These are phyloP conservation scores for Botrytis porri DNA, from an alignment of 2,329 filamentous ascomycete genomes.

Conservation along the genomic window DNA sequence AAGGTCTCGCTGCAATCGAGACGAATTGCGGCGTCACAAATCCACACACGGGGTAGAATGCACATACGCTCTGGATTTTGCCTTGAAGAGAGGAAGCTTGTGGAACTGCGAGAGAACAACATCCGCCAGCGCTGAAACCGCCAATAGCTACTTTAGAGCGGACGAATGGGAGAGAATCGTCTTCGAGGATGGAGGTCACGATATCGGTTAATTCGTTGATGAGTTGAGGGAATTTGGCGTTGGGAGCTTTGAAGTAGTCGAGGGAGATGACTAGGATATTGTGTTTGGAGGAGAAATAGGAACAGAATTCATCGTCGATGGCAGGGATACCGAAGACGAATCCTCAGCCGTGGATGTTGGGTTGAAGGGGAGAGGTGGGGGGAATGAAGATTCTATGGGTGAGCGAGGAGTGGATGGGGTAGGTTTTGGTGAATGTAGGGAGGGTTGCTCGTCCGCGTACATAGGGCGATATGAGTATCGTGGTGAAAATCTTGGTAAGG, in stretches of 20 bases:
- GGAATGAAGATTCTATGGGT: constrained; percentile 19
- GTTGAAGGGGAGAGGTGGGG: constrained; percentile 32
- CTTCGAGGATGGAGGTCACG: constrained; percentile 42
- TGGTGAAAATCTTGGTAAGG: background rate
- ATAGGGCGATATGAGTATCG: background rate
- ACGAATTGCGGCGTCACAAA: constrained; percentile 36
- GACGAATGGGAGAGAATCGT: constrained; percentile 47
- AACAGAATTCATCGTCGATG: constrained; percentile 47
- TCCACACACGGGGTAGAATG: constrained; percentile 46
- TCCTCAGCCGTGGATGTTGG: constrained; percentile 52
- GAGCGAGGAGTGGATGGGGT: constrained; percentile 13
- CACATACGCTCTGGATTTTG: constrained; percentile 40
- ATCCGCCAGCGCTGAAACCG: constrained; percentile 52
- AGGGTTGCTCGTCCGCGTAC: background rate
- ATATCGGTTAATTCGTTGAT: constrained; percentile 47
- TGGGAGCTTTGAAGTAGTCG: constrained; percentile 49
- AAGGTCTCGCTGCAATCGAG: constrained; percentile 35
- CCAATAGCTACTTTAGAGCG: constrained; percentile 41
- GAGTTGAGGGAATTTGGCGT: constrained; percentile 44
- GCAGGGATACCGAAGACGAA: constrained; percentile 45
- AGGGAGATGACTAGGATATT: constrained; percentile 46
- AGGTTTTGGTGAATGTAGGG: constrained; percentile 19
- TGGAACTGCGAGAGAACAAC: constrained; percentile 44
- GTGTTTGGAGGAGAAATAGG: constrained; percentile 42
- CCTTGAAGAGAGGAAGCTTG: constrained; percentile 40